Evolutionary conservation across 345 rosid species (phyloP), one percentile per base, ranked within the genome.

Genomic region (Salix caprea): DNA sequence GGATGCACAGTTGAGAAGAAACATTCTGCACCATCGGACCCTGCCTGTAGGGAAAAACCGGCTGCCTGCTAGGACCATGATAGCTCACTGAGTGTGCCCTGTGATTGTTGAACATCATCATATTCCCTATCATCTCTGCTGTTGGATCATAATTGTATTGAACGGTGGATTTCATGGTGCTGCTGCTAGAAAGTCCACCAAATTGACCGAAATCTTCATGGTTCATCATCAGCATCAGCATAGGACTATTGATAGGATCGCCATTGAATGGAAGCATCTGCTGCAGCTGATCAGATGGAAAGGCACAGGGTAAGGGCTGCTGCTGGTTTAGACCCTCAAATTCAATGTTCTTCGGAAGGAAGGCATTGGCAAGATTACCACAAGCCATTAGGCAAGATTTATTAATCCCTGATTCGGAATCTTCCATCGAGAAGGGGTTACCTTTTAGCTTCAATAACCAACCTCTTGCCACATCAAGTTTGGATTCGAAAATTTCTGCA

Each of bases 401-500:
- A 70, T 62, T 61, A 46, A 58, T 34, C 62, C 19, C 48, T 40
- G 39, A 23, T 12, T 14, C 9, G 26, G 21, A 6, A 24, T 28
- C 72, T 1, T 14, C 71, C 48, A 19, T 14, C 54, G 52, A 24
- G 34, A 40, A 46, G 15, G 16, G 18, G 39, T 46, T 70, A 15
- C 77, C 75, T 74, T 68, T 78, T 19, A 37, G 36, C 1, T 15
- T 36, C 8, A 56, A 18, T 64, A 75, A n/a, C 77, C 76, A 70
- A 36, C 40, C 52, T 44, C 70, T 73, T 7, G 76, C 80, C 23
- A 5, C 50, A 23, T 83, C 77, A 8, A 78, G 70, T 61, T 68
- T 78, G 13, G 70, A 65, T 4, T 54, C 74, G 28, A 85, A 30
- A 28, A 4, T 32, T 19, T 11, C 11, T 2, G 6, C 54, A 7